phyloP scores from a whole-genome alignment of 352 stramenopile species.

The Globisporangium mamillatum region DNA sequence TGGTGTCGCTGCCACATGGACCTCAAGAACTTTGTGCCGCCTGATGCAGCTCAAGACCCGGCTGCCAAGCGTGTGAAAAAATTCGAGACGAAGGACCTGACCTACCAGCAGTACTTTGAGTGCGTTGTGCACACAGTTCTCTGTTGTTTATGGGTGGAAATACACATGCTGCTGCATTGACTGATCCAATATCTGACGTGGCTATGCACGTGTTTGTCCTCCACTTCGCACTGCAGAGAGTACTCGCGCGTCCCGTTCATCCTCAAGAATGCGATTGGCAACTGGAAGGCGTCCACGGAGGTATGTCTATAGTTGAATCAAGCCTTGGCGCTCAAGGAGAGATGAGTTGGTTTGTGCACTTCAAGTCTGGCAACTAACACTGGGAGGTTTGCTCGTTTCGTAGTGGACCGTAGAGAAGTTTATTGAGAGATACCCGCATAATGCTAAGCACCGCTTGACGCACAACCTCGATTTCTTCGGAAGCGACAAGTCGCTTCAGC shows the following conservation, averaged over 20 bases:
- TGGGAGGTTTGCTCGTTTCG: neutral
- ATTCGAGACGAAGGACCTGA: slow-evolving; percentile 53
- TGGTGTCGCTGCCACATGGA: slow-evolving; percentile 82
- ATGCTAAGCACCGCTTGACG: slow-evolving; percentile 61
- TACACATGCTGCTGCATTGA: neutral
- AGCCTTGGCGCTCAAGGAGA: neutral
- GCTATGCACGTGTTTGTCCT: slow-evolving; percentile 8
- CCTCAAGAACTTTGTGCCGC: slow-evolving; percentile 53
- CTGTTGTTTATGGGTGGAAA: neutral
- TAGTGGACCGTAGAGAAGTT: slow-evolving; percentile 79
- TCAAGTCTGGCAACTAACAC: neutral
- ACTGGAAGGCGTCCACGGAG: slow-evolving; percentile 71
- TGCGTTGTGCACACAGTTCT: slow-evolving; percentile 19
- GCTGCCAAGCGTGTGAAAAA: slow-evolving; percentile 47
- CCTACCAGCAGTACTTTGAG: slow-evolving; percentile 75
- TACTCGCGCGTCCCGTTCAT: slow-evolving; percentile 75
- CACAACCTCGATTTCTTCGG: slow-evolving; percentile 80
- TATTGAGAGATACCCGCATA: slow-evolving; percentile 36
- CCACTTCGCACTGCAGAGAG: slow-evolving; percentile 31
- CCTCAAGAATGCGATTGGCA: slow-evolving; percentile 56
- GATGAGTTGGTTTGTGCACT: neutral
- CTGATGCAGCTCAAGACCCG: slow-evolving; percentile 37
- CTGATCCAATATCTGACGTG: neutral
- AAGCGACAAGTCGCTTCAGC: slow-evolving; percentile 51
- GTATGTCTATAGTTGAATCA: slow-evolving; percentile 22